Evolutionary conservation across 1,284 basidiomycete species (phyloP).

Genomic region (Phellinidium pouzarii): DNA sequence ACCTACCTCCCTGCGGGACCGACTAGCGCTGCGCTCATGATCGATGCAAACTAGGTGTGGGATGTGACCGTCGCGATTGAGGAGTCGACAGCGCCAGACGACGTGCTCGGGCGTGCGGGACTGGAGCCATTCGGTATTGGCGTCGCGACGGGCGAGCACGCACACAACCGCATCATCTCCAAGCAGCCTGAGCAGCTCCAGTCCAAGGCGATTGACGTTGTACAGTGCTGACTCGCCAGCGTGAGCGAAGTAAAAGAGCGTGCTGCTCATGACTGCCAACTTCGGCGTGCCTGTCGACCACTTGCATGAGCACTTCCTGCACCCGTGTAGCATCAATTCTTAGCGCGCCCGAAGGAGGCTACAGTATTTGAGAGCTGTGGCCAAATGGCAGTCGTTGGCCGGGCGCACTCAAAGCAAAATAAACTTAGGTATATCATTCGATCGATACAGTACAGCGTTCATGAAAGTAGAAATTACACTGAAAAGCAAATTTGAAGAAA

Average conservation of each 20-base stretch:
- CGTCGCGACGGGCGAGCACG: slow-evolving; percentile 94
- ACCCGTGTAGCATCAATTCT: slow-evolving; percentile 88
- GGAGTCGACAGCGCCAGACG: slow-evolving; percentile 91
- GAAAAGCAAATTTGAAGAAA: neutral
- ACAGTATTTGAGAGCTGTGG: slow-evolving; percentile 80
- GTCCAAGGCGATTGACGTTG: slow-evolving; percentile 91
- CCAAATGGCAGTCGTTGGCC: slow-evolving; percentile 72
- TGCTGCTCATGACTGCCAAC: slow-evolving; percentile 94
- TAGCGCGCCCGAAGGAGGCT: slow-evolving; percentile 57
- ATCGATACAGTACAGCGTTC: neutral
- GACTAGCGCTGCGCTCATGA: slow-evolving; percentile 91
- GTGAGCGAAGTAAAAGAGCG: slow-evolving; percentile 90
- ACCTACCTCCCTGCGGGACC: slow-evolving; percentile 76
- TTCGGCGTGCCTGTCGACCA: slow-evolving; percentile 85
- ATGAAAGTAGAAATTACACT: neutral
- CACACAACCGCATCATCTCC: slow-evolving; percentile 95
- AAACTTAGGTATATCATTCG: neutral
- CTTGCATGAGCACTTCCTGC: slow-evolving; percentile 88
- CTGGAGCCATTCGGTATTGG: slow-evolving; percentile 82
- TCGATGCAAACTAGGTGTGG: slow-evolving; percentile 97
- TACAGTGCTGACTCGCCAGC: slow-evolving; percentile 88
- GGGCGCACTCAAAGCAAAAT: slow-evolving; percentile 16
- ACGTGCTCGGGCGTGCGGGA: slow-evolving; percentile 79
- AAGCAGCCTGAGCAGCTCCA: slow-evolving; percentile 95
- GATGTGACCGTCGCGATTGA: slow-evolving; percentile 91